These are phyloP conservation scores for Yamadazyma scolyti DNA, from an alignment of 805 yeast genomes.

Conservation along the genomic window DNA sequence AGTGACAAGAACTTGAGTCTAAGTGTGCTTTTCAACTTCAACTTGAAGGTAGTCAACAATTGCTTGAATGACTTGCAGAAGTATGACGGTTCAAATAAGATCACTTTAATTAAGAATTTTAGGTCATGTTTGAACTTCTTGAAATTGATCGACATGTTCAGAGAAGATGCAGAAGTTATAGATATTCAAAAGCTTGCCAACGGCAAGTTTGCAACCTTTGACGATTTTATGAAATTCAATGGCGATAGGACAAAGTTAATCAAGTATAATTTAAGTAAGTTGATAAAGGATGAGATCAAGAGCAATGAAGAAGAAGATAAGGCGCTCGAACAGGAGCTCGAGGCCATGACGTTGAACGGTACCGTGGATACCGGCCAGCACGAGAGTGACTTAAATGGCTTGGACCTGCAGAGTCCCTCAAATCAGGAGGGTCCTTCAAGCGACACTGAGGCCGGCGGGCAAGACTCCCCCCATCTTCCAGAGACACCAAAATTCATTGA, in stretches of 20 bases:
- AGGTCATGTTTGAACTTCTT: slow-evolving; percentile 35
- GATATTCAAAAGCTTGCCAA: slow-evolving; percentile 33
- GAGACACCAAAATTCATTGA: slow-evolving; percentile 8
- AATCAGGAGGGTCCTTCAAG: background rate
- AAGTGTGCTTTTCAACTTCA: slow-evolving; percentile 27
- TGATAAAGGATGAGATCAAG: slow-evolving; percentile 34
- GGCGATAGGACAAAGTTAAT: slow-evolving; percentile 31
- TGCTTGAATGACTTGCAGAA: slow-evolving; percentile 23
- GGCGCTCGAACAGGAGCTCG: slow-evolving; percentile 26
- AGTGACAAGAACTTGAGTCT: slow-evolving; percentile 50
- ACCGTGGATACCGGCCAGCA: background rate
- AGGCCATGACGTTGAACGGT: slow-evolving; percentile 8
- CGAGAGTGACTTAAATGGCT: background rate
- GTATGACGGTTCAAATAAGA: slow-evolving; percentile 23
- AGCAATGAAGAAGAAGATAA: slow-evolving; percentile 19
- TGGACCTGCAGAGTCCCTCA: background rate
- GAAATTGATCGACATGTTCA: slow-evolving; percentile 23
- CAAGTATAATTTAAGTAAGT: slow-evolving; percentile 35
- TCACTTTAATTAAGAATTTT: slow-evolving; percentile 26
- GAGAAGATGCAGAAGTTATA: slow-evolving; percentile 18
- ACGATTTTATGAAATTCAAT: slow-evolving; percentile 21
- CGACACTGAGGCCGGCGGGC: background rate
- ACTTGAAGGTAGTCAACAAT: slow-evolving; percentile 32
- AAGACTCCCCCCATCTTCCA: slow-evolving; percentile 7
- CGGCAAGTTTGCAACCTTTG: slow-evolving; percentile 23